Base-by-base conservation (phyloP, 805 yeast species). In the Saccharomycopsis synnaedendra region DNA sequence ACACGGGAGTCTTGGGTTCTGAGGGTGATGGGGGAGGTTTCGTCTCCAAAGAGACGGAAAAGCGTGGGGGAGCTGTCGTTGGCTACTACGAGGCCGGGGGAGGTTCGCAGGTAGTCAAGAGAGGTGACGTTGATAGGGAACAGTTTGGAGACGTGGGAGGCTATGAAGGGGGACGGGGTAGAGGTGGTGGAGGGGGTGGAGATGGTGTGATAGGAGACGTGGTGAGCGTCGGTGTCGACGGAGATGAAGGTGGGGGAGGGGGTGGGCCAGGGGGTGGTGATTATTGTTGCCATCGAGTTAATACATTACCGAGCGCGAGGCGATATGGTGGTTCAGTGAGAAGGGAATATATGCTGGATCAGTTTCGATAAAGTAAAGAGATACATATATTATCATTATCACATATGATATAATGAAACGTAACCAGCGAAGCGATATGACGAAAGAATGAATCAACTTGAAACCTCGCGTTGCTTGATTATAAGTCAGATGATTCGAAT, bases 81-180 rank as follows among this genome's bases (percentile, higher is more conserved):
- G 11, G 49, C 49, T 8, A 44, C 52, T 8, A 49, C 49, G 5
- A 44, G 28, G 1, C 52, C 52, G 28, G 40, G 32, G n/a, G 30
- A 31, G 3, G n/a, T 34, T n/a, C 42, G 10, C 4, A 44, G 39
- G 32, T 49, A 49, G 45, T 49, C 52, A 4, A 49, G 30, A 39
- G 42, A 45, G 27, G 37, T 45, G 27, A 49, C 42, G 32, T 49
- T 46, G 11, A 28, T 32, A 41, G 45, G 38, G 32, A 46, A 49
- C 19, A 19, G 19, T 19, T 19, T 19, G 19, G 19, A 19, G 19
- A 19, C 30, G 3, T 7, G n/a, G n/a, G 37, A 34, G n/a, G n/a
- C n/a, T 10, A 34, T 10, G n/a, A 34, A 34, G n/a, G n/a, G 37
- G n/a, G n/a, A 34, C 10, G 3, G n/a, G n/a, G n/a, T 10, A 19